phyloP scores from a whole-genome alignment of 345 rosid species.

The Tarenaya hassleriana region DNA sequence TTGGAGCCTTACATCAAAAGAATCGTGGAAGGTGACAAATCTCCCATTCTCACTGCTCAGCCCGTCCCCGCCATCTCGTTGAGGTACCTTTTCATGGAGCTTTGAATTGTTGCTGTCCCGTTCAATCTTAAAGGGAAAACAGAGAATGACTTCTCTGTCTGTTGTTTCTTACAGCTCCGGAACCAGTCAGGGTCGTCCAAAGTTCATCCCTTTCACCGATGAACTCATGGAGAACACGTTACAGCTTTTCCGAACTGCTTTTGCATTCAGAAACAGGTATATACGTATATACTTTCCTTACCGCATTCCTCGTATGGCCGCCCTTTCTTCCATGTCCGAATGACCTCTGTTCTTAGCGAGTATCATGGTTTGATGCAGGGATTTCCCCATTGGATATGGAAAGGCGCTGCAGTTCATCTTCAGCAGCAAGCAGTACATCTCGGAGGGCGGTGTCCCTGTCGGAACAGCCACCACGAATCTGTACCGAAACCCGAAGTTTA shows the following conservation, averaged over 20 bases:
- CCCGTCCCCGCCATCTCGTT: constrained; percentile 72
- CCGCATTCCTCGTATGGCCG: no score
- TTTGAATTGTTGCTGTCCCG: background rate
- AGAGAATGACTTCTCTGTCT: background rate
- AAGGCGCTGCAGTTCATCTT: constrained; percentile 68
- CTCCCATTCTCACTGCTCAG: constrained; percentile 64
- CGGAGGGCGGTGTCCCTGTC: constrained; percentile 70
- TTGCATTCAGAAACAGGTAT: constrained; percentile 83
- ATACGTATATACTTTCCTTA: no score
- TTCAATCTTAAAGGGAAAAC: no score
- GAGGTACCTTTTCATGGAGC: constrained; percentile 37
- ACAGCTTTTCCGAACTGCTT: constrained; percentile 78
- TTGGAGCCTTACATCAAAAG: constrained; percentile 66
- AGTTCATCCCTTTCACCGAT: constrained; percentile 78
- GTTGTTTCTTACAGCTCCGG: constrained; percentile 85
- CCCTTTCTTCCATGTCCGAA: no score
- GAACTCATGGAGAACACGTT: constrained; percentile 68
- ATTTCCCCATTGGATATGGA: constrained; percentile 58
- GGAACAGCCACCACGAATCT: constrained; percentile 89
- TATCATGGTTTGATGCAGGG: constrained; percentile 52
- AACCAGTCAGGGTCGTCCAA: constrained; percentile 86
- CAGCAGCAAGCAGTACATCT: constrained; percentile 62
- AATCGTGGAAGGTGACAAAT: constrained; percentile 64
- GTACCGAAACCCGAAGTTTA: constrained; percentile 51
- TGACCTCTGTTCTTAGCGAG: no score